Evolutionary conservation across 1,284 basidiomycete species (phyloP).

Genomic region (Sparassis latifolia): DNA sequence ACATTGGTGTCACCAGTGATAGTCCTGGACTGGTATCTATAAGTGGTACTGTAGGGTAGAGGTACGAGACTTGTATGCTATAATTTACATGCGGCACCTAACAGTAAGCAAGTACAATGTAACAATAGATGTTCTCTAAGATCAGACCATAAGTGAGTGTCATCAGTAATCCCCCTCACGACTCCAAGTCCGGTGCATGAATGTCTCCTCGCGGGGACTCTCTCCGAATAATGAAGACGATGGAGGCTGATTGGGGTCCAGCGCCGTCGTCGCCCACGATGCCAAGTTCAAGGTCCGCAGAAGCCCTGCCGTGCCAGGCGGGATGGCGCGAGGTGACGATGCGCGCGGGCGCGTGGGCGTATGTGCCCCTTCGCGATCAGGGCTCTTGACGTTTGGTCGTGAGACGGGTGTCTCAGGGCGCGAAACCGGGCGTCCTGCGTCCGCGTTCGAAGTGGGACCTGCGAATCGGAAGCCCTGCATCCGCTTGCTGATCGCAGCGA

Average conservation of each 20-base stretch:
- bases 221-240: slow-evolving; percentile 10
- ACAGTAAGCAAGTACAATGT: too few relatives aligned
- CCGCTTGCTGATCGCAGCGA: slow-evolving; percentile 46
- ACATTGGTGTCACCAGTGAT: too few relatives aligned
- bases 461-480: slow-evolving; percentile 36
- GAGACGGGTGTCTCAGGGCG: slow-evolving; percentile 12
- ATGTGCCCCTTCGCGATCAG: slow-evolving; percentile 5
- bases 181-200: slow-evolving; percentile 14
- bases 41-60: too few relatives aligned
- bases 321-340: slow-evolving; percentile 15
- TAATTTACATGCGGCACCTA: too few relatives aligned
- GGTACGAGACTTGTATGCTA: too few relatives aligned
- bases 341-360: slow-evolving; percentile 8
- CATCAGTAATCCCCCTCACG: slow-evolving; percentile 5
- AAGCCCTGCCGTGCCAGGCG: slow-evolving; percentile 13
- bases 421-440: slow-evolving; percentile 4
- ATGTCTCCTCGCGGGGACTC: slow-evolving; percentile 19
- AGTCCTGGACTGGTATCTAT: too few relatives aligned
- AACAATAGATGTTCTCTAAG: too few relatives aligned
- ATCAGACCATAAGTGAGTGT: too few relatives aligned
- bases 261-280: slow-evolving; percentile 20
- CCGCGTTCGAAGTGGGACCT: slow-evolving; percentile 7
- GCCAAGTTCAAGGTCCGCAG: slow-evolving; percentile 20
- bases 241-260: slow-evolving; percentile 8
- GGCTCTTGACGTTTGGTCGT: not conserved